Evolutionary conservation across 2,329 filamentous ascomycete genomes (phyloP), one percentile per base, ranked within the genome.

Genomic region (Ceratocystis smalleyi): DNA sequence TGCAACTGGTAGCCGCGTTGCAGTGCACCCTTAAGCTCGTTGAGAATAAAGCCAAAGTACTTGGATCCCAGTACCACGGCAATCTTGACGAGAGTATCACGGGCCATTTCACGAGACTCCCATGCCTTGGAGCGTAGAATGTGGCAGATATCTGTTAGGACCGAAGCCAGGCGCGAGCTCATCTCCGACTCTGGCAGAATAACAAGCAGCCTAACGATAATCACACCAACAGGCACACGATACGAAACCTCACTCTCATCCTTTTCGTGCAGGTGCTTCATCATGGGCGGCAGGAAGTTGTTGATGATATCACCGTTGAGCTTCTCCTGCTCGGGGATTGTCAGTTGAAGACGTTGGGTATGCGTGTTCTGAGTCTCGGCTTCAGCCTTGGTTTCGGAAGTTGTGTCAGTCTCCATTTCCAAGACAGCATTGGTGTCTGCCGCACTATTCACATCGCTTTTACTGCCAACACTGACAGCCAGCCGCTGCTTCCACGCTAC

Each of bases 181-280:
- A 96, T 83, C 60, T 89, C 83, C 5, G 85, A 78, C 59, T 83
- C 77, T 0, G 94, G 88, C 27, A 99, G 79, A 19, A 96, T 77
- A 66, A 87, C 88, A 62, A 99, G 77, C 17, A 97, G 80, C 74
- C 96, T 96, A 67, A 95, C 87, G 54, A 92, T 83, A 32, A 94
- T 90, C 43, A 96, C 83, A 30, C 91, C 91, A 4, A 96, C 87
- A 0, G 92, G 91, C 43, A 96, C 87, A 73, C 94, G 89, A 62
- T 94, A 83, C 75, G 91, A 96, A 73, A 99, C 92, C 61, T 91
- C 91, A 0, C 90, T 86, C 72, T 99, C 94, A 68, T 97, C 89
- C 73, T 96, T 97, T 70, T 95, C 86, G 70, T 96, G 91, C 32
- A 97, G 81, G 71, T 96, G 94, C 57, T 84, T 83, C n/a, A 86